Conservation (phyloP, 352 stramenopile genomes). For the Saprolegnia parasitica region DNA sequence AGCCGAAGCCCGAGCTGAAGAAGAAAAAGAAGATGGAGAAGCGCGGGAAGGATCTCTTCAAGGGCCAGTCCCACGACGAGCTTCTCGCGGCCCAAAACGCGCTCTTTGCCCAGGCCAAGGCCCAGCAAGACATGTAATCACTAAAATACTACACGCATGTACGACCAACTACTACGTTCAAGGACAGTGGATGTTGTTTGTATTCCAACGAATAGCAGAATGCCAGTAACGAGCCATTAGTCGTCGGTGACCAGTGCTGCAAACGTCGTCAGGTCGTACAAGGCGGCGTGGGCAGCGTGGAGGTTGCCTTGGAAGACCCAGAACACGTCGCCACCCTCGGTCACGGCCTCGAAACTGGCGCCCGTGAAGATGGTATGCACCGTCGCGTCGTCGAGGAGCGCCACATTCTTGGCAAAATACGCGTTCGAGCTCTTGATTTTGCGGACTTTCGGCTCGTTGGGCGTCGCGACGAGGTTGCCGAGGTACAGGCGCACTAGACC, state of each 20-base stretch:
- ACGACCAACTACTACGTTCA: background rate
- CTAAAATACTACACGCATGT: background rate
- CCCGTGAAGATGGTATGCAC: constrained; percentile 2
- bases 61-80: background rate
- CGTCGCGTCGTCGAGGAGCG: background rate
- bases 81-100: constrained; percentile 11
- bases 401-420: constrained; percentile 56
- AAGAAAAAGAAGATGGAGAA: constrained; percentile 7
- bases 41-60: constrained; percentile 1
- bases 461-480: constrained; percentile 52
- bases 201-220: background rate
- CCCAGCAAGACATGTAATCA: constrained; percentile 9
- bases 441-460: constrained; percentile 58
- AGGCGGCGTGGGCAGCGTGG: background rate
- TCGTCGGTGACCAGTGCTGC: background rate
- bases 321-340: constrained; percentile 11
- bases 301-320: background rate
- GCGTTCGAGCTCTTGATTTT: constrained; percentile 68
- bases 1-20: constrained; percentile 4
- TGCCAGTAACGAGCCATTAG: background rate
- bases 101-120: constrained; percentile 5
- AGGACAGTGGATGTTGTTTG: too few relatives aligned
- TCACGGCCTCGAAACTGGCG: background rate
- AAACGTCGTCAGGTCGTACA: constrained; percentile 15
- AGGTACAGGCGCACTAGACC: constrained; percentile 47